Evolutionary conservation across 2,329 filamentous ascomycete species (phyloP), one percentile per base, ranked within the genome.

Genomic region (Hypoxylon sp.): DNA sequence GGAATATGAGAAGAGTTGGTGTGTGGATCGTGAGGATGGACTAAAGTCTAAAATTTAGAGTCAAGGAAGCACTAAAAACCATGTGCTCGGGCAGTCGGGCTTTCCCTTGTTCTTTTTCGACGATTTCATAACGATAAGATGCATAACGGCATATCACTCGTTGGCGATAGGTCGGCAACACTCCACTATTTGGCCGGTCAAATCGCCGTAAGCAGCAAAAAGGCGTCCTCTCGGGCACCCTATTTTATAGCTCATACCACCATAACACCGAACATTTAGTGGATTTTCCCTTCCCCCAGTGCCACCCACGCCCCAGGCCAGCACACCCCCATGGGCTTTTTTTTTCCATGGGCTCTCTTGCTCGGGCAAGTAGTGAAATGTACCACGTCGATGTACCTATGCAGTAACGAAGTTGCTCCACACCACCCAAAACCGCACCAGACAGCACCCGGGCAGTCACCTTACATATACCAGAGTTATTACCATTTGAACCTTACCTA

Each of bases 161-260:
- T 73, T 75, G 75, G 71, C 60, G 53, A 70, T 73, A 74, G 72
- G 75, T 74, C 73, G 74, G 72, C 72, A 74, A 53, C 69, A 73
- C 74, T 75, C 75, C 75, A 77, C 75, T 77, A 77, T 77, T 77
- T 73, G 72, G 74, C 75, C 75, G 75, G 75, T 67, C 69, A 76
- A 74, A 73, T 73, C 71, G 75, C 75, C 75, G 75, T 72, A 74
- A 75, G 71, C 72, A 75, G 69, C 58, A 60, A 67, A 67, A 65
- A 65, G 67, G 69, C 32, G 46, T 70, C 67, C 67, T 67, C 65
- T 63, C 59, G 57, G 60, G 43, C 65, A 68, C 59, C 59, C 63
- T 68, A 71, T 69, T 69, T 71, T 71, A 68, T 71, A 71, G 65
- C 68, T 69, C 68, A 71, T 63, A 55, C 66, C 66, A 68, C 68